A percentile compares a stretch with the other conserved stretches of the same genome.
Evolutionary conservation across 805 yeast species (phyloP).

Genomic region (Suhomyces faveliae): DNA sequence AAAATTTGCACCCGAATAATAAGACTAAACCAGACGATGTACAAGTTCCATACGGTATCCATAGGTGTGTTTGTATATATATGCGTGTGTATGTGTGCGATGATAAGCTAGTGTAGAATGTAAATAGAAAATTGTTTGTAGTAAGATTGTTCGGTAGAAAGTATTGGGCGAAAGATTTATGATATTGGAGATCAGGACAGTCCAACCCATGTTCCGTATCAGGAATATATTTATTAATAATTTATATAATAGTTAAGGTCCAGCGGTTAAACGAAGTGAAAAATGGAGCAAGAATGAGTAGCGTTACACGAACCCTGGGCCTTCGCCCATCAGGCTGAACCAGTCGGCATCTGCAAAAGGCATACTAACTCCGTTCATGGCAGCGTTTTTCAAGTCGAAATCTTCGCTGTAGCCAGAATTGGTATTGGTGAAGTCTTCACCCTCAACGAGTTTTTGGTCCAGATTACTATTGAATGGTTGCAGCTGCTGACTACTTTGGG

Average conservation of each 20-base stretch:
- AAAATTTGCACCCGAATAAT: neutral
- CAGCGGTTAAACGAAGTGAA: neutral
- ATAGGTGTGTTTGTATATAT: neutral
- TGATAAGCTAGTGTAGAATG: neutral
- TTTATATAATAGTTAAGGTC: no score
- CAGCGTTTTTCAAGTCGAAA: neutral
- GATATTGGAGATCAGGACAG: no score
- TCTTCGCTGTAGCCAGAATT: conserved; percentile 1
- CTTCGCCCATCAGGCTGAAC: conserved; percentile 33
- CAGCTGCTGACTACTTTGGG: neutral
- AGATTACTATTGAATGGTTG: neutral
- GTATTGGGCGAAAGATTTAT: neutral
- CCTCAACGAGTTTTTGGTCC: neutral
- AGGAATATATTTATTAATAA: neutral
- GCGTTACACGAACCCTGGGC: conserved; percentile 26
- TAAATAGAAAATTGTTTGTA: no score
- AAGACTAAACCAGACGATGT: neutral
- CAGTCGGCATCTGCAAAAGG: conserved; percentile 23
- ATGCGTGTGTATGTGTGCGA: neutral
- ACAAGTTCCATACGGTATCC: neutral
- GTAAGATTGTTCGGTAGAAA: neutral
- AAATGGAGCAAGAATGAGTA: neutral
- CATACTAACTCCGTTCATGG: conserved; percentile 3
- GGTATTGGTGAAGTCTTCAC: neutral
- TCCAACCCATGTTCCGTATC: no score